Conservation (phyloP, 108 stramenopile species). For the Stephanodiscus triporus region DNA sequence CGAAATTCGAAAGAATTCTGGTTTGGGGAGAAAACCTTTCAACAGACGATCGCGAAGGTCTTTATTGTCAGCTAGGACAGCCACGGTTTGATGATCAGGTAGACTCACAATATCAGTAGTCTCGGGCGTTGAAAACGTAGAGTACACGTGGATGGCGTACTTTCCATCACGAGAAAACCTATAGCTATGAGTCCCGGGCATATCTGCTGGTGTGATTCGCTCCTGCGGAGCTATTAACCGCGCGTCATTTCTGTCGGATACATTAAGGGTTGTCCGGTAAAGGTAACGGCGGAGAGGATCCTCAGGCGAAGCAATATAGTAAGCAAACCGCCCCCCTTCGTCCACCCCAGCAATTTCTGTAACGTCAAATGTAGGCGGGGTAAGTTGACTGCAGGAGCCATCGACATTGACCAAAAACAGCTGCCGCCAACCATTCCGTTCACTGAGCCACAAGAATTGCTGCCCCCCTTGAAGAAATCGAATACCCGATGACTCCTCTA, state of each 20-base stretch:
- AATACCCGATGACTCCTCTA: conserved; percentile 47
- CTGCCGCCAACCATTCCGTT: conserved; percentile 50
- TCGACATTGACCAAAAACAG: conserved; percentile 45
- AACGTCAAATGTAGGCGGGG: conserved; percentile 42
- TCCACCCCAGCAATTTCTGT: conserved; percentile 50
- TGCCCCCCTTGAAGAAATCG: conserved; percentile 40
- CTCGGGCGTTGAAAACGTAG: conserved; percentile 39
- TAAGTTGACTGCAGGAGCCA: conserved; percentile 20
- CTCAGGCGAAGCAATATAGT: conserved; percentile 48
- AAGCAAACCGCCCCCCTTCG: conserved; percentile 45
- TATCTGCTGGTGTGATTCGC: conserved; percentile 38
- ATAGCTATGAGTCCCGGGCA: conserved; percentile 50
- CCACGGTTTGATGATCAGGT: conserved; percentile 39
- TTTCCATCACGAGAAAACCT: conserved; percentile 46
- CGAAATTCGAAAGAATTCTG: conserved; percentile 46
- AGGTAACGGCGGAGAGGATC: conserved; percentile 48
- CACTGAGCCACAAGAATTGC: conserved; percentile 45
- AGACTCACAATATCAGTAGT: conserved; percentile 43
- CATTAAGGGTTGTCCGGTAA: conserved; percentile 46
- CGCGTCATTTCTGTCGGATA: conserved; percentile 1
- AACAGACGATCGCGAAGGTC: conserved; percentile 37
- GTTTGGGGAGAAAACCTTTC: conserved; percentile 37
- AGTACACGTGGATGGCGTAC: conserved; percentile 45
- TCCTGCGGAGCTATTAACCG: conserved; percentile 26
- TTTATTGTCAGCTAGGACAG: conserved; percentile 43